Percentiles rank a stretch among this genome's conserved stretches.
phyloP scores from a whole-genome alignment of 1,284 basidiomycete genomes.

The Ustilago lituana region DNA sequence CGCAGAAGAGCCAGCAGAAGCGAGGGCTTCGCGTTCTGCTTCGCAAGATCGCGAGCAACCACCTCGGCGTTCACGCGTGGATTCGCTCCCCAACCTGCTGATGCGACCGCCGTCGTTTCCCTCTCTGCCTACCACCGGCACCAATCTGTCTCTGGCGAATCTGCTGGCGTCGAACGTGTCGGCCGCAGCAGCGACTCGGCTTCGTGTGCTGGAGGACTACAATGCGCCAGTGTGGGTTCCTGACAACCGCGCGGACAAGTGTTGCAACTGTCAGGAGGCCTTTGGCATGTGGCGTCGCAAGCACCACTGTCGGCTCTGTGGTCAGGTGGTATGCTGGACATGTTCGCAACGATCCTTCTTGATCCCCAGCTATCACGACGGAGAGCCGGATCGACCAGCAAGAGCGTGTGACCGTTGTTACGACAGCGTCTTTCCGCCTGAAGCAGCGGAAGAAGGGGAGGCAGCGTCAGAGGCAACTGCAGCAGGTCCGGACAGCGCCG shows the following conservation, averaged over 20 bases:
- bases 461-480: not conserved
- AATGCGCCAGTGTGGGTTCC: slow-evolving; percentile 92
- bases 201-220: slow-evolving; percentile 78
- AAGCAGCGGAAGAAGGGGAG: slow-evolving; percentile 26
- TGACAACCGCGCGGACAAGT: slow-evolving; percentile 79
- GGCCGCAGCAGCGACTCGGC: slow-evolving; percentile 18
- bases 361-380: slow-evolving; percentile 61
- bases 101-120: slow-evolving; percentile 47
- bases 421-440: slow-evolving; percentile 77
- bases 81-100: slow-evolving; percentile 41
- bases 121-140: slow-evolving; percentile 22
- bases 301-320: slow-evolving; percentile 90
- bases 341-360: slow-evolving; percentile 71
- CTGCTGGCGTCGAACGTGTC: slow-evolving; percentile 27
- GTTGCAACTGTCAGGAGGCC: slow-evolving; percentile 80
- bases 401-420: slow-evolving; percentile 86
- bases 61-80: slow-evolving; percentile 27
- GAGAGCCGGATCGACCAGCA: slow-evolving; percentile 72
- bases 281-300: slow-evolving; percentile 84
- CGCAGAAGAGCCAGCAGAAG: slow-evolving; percentile 13
- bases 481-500: slow-evolving; percentile 17
- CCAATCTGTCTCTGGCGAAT: slow-evolving; percentile 34
- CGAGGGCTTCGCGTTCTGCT: slow-evolving; percentile 3
- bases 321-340: slow-evolving; percentile 81
- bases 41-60: slow-evolving; percentile 19